Conservation (phyloP, 2,329 filamentous ascomycete genomes). For the Rutstroemia sp. region DNA sequence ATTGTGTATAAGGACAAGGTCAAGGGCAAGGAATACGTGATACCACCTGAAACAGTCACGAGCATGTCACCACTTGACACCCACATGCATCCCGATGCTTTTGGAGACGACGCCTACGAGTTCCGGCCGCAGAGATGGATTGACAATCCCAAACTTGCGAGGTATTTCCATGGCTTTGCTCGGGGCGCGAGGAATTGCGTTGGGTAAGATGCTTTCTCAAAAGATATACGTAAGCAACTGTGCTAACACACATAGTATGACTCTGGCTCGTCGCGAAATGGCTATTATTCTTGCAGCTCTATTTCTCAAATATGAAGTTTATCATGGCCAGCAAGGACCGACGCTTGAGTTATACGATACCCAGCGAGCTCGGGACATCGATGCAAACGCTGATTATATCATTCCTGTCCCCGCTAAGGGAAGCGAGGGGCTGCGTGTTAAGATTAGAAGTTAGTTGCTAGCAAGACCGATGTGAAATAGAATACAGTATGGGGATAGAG, state of each 20-base stretch:
- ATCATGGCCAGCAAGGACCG: background rate
- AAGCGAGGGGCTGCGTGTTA: background rate
- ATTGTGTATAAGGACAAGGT: background rate
- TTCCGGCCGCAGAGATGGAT: background rate
- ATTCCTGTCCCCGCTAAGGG: background rate
- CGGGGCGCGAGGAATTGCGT: background rate
- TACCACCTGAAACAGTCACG: background rate
- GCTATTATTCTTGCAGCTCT: background rate
- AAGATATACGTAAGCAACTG: background rate
- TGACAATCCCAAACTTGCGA: background rate
- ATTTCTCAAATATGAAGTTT: background rate
- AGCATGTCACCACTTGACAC: background rate
- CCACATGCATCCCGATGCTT: background rate
- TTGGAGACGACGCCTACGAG: background rate
- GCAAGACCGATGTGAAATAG: too few relatives aligned
- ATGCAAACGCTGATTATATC: background rate
- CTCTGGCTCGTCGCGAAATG: background rate
- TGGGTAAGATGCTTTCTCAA: background rate
- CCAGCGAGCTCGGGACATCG: background rate
- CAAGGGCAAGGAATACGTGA: background rate
- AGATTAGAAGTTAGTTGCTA: too few relatives aligned
- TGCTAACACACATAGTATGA: background rate
- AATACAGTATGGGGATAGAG: too few relatives aligned
- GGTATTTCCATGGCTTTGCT: background rate
- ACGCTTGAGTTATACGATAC: background rate